phyloP scores from a whole-genome alignment of 2,329 filamentous ascomycete genomes.

The Talaromyces rugulosus region DNA sequence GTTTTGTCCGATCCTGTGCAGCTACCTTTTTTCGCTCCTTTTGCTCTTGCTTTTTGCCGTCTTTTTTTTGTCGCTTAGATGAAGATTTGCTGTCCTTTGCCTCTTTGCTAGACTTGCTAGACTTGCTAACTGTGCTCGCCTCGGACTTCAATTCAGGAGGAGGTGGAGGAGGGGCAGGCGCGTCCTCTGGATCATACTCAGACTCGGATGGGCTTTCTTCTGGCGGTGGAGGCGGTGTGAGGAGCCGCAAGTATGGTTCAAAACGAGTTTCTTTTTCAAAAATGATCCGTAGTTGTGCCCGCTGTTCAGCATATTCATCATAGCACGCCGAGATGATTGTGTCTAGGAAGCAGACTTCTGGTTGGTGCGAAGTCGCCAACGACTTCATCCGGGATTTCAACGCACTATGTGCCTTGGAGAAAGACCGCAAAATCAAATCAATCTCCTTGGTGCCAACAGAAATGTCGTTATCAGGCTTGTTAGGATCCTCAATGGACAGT shows the following conservation, averaged over 20 bases:
- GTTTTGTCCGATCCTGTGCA: not conserved
- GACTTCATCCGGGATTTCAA: constrained; percentile 56
- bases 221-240: constrained; percentile 21
- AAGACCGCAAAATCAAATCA: constrained; percentile 61
- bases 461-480: constrained; percentile 80
- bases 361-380: constrained; percentile 18
- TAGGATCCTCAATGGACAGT: constrained; percentile 87
- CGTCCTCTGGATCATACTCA: constrained; percentile 18
- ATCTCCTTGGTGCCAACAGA: constrained; percentile 78
- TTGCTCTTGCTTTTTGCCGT: constrained; percentile 7
- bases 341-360: constrained; percentile 53
- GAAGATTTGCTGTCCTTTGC: constrained; percentile 1
- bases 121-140: not conserved
- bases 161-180: constrained; percentile 13
- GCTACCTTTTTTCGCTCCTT: constrained; percentile 1
- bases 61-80: not conserved
- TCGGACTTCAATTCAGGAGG: not conserved
- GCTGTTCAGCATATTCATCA: constrained; percentile 65
- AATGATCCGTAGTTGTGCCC: constrained; percentile 57
- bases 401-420: constrained; percentile 59
- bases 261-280: constrained; percentile 41
- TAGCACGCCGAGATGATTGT: constrained; percentile 76
- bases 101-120: not conserved
- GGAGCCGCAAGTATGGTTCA: constrained; percentile 22
- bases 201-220: constrained; percentile 18